Base-by-base conservation (phyloP, 2,329 filamentous ascomycete species). In the Cercospora berteroae region DNA sequence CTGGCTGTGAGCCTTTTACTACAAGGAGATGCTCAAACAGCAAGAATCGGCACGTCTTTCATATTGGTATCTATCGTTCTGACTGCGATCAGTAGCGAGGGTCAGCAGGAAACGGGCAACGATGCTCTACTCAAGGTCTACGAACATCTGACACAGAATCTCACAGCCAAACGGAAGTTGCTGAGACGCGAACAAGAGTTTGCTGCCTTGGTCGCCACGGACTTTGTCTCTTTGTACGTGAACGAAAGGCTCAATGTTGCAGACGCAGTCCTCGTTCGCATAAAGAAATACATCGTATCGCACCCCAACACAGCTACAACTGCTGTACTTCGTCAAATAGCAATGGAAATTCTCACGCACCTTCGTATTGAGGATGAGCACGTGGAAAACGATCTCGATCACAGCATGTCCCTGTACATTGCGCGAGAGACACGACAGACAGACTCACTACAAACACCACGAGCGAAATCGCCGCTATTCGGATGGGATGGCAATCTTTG, bases 401-500 rank as follows among this genome's bases (percentile, higher is more conserved):
- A 29, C 7, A 2, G 3, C 13, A 20, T 33, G 16, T 2, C 2
- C 1, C 5, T 12, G 27, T 57, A 29, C 27, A n/a, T 33, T 4
- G 3, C 29, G 9, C 27, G 25, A 57, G 27, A 29, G 5, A 9
- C 16, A 20, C 3, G 6, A 18, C 9, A 4, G 3, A 10, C 33
- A 2, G 33, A 23, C 12, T 33, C 50, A 9, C 52, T 57, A 9
- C 33, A 57, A 4, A 64, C 61, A 8, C 61, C 61, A 31, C 29
- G 50, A 57, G 7, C 50, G 4, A 57, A 42, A 7, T 4, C 33
- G 4, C 31, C 20, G 1, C 52, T 77, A 3, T 80, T 80, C 63
- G 74, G 77, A 23, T 82, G 80, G 80, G 81, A 83, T 70, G 80
- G 81, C 58, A 80, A 80, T 9, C 78, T 83, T 39, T 79, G 80